These are phyloP conservation scores for Coniosporium tulheliwenetii DNA, from an alignment of 2,329 filamentous ascomycete genomes.

Conservation along the genomic window DNA sequence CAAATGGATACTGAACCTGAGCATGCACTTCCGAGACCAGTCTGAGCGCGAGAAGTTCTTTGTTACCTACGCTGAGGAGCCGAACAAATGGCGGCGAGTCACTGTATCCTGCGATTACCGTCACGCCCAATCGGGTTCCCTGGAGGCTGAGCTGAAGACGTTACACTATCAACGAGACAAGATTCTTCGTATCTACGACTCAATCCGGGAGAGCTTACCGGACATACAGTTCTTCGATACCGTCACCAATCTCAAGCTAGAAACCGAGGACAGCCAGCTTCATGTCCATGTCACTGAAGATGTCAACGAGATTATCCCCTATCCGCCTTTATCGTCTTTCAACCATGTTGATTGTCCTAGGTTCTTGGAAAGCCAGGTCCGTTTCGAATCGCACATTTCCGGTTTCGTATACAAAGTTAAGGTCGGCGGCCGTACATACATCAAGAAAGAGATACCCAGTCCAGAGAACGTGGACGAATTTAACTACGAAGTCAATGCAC, in stretches of 20 bases:
- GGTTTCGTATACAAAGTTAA: slow-evolving; percentile 94
- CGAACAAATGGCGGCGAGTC: slow-evolving; percentile 68
- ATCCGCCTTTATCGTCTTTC: slow-evolving; percentile 58
- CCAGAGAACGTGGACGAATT: slow-evolving; percentile 95
- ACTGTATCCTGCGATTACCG: slow-evolving; percentile 92
- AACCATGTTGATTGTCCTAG: slow-evolving; percentile 47
- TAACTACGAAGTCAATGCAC: slow-evolving; percentile 88
- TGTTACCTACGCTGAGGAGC: slow-evolving; percentile 75
- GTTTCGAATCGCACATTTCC: slow-evolving; percentile 84
- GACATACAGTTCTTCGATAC: slow-evolving; percentile 95
- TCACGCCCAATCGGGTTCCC: slow-evolving; percentile 58
- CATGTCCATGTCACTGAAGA: slow-evolving; percentile 98
- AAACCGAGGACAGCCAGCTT: slow-evolving; percentile 73
- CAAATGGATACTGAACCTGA: slow-evolving; percentile 91
- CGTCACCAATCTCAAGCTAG: slow-evolving; percentile 86
- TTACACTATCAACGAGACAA: slow-evolving; percentile 82
- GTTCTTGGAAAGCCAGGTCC: slow-evolving; percentile 57
- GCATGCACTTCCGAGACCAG: slow-evolving; percentile 93
- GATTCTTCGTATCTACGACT: slow-evolving; percentile 82
- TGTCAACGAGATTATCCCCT: slow-evolving; percentile 83
- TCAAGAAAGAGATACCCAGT: slow-evolving; percentile 97
- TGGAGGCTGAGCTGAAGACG: slow-evolving; percentile 68
- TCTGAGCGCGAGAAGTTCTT: slow-evolving; percentile 96
- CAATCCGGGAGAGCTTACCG: slow-evolving; percentile 78
- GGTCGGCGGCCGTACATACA: slow-evolving; percentile 51